These are phyloP conservation scores for Cryptococcus amylolentus DNA, from an alignment of 1,284 basidiomycete species.

Conservation along the genomic window DNA sequence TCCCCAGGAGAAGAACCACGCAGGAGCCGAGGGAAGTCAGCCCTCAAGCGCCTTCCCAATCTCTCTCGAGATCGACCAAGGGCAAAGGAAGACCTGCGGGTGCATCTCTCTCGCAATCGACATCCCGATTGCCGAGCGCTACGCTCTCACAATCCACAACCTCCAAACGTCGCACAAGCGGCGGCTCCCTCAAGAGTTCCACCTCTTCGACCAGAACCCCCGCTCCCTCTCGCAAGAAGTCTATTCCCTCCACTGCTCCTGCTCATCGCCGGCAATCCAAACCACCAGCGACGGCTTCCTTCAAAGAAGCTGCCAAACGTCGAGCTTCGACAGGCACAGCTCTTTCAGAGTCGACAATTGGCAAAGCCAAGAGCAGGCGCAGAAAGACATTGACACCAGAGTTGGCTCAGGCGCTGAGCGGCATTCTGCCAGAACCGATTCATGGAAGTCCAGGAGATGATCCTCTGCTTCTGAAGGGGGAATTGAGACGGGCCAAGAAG, in stretches of 20 bases:
- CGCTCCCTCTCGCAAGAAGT: neutral
- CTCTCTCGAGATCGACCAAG: neutral
- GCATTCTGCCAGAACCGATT: conserved; percentile 13
- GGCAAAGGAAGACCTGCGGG: too few relatives aligned
- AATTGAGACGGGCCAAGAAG: neutral
- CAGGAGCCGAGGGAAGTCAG: too few relatives aligned
- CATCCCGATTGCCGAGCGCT: conserved; percentile 3
- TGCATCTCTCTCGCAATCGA: too few relatives aligned
- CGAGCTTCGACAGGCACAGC: conserved; percentile 4
- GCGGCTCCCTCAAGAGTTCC: neutral
- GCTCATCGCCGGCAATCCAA: conserved; percentile 2
- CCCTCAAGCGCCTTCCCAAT: neutral
- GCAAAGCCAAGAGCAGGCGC: conserved; percentile 1
- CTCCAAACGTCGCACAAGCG: conserved; percentile 3
- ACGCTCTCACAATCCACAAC: conserved; percentile 2
- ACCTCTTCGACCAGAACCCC: neutral
- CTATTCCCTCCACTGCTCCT: conserved; percentile 8
- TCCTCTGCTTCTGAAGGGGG: conserved; percentile 20
- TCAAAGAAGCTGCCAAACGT: conserved; percentile 6
- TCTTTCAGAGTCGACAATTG: neutral
- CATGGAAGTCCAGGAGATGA: conserved; percentile 23
- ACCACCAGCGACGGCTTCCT: neutral
- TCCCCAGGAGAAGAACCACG: conserved; percentile 3
- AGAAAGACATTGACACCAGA: conserved; percentile 8
- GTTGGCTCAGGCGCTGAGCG: conserved; percentile 6